These are phyloP conservation scores for Fusarium buharicum DNA, from an alignment of 2,329 filamentous ascomycete genomes.

Conservation along the genomic window DNA sequence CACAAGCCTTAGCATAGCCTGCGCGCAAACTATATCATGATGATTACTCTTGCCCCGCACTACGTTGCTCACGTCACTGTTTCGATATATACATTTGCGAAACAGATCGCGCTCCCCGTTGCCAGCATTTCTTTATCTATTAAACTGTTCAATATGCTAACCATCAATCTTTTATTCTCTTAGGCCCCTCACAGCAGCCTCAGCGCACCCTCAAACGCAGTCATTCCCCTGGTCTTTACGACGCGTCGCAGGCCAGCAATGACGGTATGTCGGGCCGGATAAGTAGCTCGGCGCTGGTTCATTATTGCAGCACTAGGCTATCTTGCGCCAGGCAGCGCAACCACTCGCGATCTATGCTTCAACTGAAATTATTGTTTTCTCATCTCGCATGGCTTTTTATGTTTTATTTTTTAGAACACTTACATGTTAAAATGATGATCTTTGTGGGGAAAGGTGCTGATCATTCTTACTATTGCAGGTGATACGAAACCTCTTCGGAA, in stretches of 20 bases:
- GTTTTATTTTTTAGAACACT: conserved; percentile 26
- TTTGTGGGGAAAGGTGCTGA: conserved; percentile 32
- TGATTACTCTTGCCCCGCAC: conserved; percentile 32
- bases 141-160: conserved; percentile 43
- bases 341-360: conserved; percentile 26
- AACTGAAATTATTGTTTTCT: conserved; percentile 45
- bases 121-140: not conserved
- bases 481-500: conserved; percentile 62
- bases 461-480: conserved; percentile 53
- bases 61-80: conserved; percentile 11
- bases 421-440: not conserved
- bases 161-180: conserved; percentile 14
- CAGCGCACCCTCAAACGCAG: conserved; percentile 81
- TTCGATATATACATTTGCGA: conserved; percentile 4
- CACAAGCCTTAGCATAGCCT: conserved; percentile 9
- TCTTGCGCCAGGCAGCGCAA: conserved; percentile 28
- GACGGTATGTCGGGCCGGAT: conserved; percentile 72
- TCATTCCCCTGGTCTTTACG: conserved; percentile 76
- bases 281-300: conserved; percentile 51
- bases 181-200: conserved; percentile 63
- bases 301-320: conserved; percentile 44
- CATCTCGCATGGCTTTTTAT: conserved; percentile 47
- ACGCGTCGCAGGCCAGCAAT: conserved; percentile 65
- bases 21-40: conserved; percentile 25
- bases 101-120: conserved; percentile 18